A percentile compares a stretch with the other conserved stretches of the same genome.
Conservation (phyloP, 129 eudicot genomes). For the Chrysanthemum lavandulifolium region DNA sequence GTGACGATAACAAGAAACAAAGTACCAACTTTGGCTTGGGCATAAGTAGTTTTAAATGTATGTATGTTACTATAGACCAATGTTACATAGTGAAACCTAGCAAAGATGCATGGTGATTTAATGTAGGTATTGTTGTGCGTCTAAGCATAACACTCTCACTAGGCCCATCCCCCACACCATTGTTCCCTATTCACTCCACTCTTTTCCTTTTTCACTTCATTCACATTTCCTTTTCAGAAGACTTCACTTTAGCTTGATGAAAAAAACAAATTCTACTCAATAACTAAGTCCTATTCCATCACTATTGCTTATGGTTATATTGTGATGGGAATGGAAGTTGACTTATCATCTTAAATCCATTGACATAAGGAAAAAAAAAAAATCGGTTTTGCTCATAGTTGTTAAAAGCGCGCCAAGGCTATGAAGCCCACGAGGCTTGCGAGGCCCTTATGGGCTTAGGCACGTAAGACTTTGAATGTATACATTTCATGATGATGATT, state of each 20-base stretch:
- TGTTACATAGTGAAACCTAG: conserved; percentile 6
- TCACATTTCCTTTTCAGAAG: conserved; percentile 41
- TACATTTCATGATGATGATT: too few species aligned
- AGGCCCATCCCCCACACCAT: neutral
- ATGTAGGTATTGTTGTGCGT: conserved; percentile 22
- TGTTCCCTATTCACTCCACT: conserved; percentile 41
- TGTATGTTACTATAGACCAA: conserved; percentile 9
- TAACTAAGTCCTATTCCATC: conserved; percentile 29
- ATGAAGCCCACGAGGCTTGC: too few species aligned
- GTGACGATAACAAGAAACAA: too few species aligned
- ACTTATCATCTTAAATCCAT: conserved; percentile 5
- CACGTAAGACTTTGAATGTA: too few species aligned
- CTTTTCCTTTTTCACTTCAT: conserved; percentile 35
- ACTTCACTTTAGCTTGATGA: conserved; percentile 37
- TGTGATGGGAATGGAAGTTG: too few species aligned
- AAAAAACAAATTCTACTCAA: conserved; percentile 25
- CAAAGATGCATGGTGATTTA: neutral
- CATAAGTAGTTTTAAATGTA: neutral
- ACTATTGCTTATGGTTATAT: conserved; percentile 29
- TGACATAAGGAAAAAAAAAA: neutral
- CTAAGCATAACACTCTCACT: conserved; percentile 17
- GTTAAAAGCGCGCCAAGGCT: too few species aligned
- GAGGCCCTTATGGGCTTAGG: too few species aligned
- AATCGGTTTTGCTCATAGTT: too few species aligned
- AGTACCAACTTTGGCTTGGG: too few species aligned